Percentiles rank a stretch among this genome's conserved stretches.
These are phyloP conservation scores for Ceratocystis colombiana DNA, from an alignment of 2,329 filamentous ascomycete genomes.

Conservation along the genomic window DNA sequence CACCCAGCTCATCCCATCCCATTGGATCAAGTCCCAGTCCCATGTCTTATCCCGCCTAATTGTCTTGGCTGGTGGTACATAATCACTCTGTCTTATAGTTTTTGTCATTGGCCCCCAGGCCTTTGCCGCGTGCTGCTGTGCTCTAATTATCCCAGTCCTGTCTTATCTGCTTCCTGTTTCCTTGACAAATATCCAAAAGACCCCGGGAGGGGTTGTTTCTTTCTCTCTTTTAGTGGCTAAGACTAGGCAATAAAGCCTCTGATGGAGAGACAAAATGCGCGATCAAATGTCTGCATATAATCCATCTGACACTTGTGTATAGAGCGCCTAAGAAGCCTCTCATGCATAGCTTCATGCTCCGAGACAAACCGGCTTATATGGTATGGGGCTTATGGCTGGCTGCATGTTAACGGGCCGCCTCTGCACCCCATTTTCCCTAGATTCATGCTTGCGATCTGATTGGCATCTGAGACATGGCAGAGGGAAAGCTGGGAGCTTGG, in stretches of 20 bases:
- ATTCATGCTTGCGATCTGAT: neutral
- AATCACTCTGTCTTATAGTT: neutral
- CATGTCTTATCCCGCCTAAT: constrained; percentile 9
- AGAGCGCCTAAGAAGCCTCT: neutral
- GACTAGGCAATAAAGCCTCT: constrained; percentile 5
- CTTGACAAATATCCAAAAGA: neutral
- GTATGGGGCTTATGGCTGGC: neutral
- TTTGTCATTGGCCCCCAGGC: neutral
- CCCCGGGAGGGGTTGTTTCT: neutral
- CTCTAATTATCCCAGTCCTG: neutral
- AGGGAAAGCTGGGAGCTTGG: neutral
- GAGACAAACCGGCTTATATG: neutral
- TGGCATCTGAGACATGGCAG: neutral
- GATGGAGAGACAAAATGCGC: neutral
- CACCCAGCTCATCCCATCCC: neutral
- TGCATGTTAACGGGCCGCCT: neutral
- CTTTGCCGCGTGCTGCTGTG: neutral
- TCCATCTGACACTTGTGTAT: neutral
- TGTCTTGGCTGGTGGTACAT: neutral
- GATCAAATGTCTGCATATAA: neutral
- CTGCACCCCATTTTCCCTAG: neutral
- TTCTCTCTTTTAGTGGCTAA: neutral
- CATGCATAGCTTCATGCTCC: neutral
- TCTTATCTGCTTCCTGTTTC: neutral
- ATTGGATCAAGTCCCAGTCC: neutral